Conservation (phyloP, 345 rosid genomes). For the Brassica napus region DNA sequence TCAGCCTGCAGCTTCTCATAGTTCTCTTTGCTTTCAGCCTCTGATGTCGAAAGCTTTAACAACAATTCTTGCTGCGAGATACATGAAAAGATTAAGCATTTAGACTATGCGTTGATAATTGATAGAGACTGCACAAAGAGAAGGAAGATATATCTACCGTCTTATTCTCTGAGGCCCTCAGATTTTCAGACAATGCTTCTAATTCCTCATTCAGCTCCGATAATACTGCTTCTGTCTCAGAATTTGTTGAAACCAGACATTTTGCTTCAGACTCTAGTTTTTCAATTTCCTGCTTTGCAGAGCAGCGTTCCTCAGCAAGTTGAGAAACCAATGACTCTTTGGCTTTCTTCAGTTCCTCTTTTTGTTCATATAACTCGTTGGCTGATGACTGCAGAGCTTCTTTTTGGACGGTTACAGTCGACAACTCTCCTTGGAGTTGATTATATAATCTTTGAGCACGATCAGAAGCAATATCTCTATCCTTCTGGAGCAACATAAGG, state of each 20-base stretch:
- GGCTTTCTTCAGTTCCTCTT: slow-evolving; percentile 59
- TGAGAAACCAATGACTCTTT: slow-evolving; percentile 53
- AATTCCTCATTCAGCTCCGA: slow-evolving; percentile 60
- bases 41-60: slow-evolving; percentile 56
- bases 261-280: slow-evolving; percentile 70
- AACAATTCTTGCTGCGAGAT: slow-evolving; percentile 64
- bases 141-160: slow-evolving; percentile 48
- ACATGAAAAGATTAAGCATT: slow-evolving; percentile 32
- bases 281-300: slow-evolving; percentile 58
- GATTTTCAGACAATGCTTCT: slow-evolving; percentile 49
- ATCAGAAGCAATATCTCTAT: slow-evolving; percentile 50
- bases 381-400: slow-evolving; percentile 51
- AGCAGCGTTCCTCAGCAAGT: slow-evolving; percentile 53
- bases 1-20: slow-evolving; percentile 58
- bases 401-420: slow-evolving; percentile 49
- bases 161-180: slow-evolving; percentile 58
- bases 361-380: slow-evolving; percentile 49
- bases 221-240: slow-evolving; percentile 56
- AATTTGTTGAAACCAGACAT: slow-evolving; percentile 53
- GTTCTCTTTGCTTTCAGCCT: slow-evolving; percentile 59
- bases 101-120: slow-evolving; percentile 20
- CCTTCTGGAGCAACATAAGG: slow-evolving; percentile 53
- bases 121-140: slow-evolving; percentile 10
- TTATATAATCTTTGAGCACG: slow-evolving; percentile 52
- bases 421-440: slow-evolving; percentile 57